phyloP scores from a whole-genome alignment of 2,329 filamentous ascomycete species.

The Penicillium sp. region DNA sequence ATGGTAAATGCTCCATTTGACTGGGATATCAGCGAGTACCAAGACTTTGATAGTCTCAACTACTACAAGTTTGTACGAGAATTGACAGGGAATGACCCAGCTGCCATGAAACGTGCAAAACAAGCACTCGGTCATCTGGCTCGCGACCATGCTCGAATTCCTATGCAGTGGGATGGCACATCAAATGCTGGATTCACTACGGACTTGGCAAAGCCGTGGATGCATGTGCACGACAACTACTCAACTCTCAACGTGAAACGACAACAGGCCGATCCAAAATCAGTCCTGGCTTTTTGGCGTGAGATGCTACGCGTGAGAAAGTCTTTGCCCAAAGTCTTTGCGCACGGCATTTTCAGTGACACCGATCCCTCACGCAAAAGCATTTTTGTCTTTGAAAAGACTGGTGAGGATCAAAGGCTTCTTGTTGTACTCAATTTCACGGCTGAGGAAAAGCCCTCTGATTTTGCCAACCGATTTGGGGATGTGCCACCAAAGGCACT shows the following conservation, averaged over 20 bases:
- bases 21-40: slow-evolving; percentile 54
- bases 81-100: slow-evolving; percentile 38
- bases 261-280: slow-evolving; percentile 51
- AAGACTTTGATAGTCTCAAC: slow-evolving; percentile 51
- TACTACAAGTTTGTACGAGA: slow-evolving; percentile 49
- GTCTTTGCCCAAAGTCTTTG: slow-evolving; percentile 58
- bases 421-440: slow-evolving; percentile 56
- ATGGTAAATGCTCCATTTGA: slow-evolving; percentile 58
- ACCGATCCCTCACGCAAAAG: slow-evolving; percentile 54
- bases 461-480: slow-evolving; percentile 22
- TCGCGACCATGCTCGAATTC: slow-evolving; percentile 66
- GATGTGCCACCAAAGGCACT: not conserved
- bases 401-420: slow-evolving; percentile 26
- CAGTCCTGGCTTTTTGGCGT: slow-evolving; percentile 65
- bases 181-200: slow-evolving; percentile 66
- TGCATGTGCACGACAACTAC: slow-evolving; percentile 61
- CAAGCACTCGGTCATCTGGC: slow-evolving; percentile 61
- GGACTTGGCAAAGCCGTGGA: slow-evolving; percentile 59
- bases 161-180: slow-evolving; percentile 67
- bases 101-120: slow-evolving; percentile 51
- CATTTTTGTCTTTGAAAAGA: slow-evolving; percentile 54
- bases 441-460: slow-evolving; percentile 34
- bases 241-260: slow-evolving; percentile 47
- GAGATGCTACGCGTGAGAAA: slow-evolving; percentile 54
- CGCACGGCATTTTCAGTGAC: slow-evolving; percentile 63